Evolutionary conservation across 495 filamentous ascomycete genomes (phyloP).

Genomic region (Neurospora sp.): DNA sequence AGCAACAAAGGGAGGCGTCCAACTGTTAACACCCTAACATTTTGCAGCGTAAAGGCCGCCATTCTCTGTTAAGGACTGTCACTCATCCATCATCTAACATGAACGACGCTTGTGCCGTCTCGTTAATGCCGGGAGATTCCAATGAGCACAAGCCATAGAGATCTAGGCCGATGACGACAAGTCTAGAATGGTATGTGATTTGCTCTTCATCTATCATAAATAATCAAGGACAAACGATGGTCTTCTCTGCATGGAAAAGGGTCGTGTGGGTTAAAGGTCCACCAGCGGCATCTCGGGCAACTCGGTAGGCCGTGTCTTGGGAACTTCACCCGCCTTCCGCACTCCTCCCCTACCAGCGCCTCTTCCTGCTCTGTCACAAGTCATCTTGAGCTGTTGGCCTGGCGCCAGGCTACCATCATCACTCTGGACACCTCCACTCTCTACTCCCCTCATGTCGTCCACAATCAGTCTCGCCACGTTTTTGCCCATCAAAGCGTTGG

Average conservation of each 20-base stretch:
- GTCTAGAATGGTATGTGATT: not conserved
- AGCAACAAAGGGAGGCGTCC: not conserved
- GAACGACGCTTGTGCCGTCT: not conserved
- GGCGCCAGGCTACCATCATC: not conserved
- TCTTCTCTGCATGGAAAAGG: not conserved
- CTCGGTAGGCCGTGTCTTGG: constrained; percentile 3
- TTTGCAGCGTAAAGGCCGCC: not conserved
- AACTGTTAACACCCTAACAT: not conserved
- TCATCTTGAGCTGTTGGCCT: constrained; percentile 1
- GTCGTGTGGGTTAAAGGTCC: not conserved
- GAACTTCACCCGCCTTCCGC: constrained; percentile 1
- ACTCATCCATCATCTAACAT: not conserved
- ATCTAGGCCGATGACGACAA: not conserved
- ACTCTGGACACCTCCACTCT: constrained; percentile 1
- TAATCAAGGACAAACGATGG: not conserved
- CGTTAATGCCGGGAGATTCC: not conserved
- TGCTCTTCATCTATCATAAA: not conserved
- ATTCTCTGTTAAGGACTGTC: not conserved
- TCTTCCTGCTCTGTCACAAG: constrained; percentile 4
- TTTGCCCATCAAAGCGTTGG: constrained; percentile 87
- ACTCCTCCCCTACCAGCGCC: not conserved
- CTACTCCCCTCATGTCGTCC: constrained; percentile 33
- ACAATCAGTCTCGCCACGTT: constrained; percentile 79
- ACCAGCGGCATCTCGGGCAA: not conserved
- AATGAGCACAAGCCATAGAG: not conserved